phyloP scores from a whole-genome alignment of 1,139 yeast genomes.

The Casaregolazyma suthepensis region DNA sequence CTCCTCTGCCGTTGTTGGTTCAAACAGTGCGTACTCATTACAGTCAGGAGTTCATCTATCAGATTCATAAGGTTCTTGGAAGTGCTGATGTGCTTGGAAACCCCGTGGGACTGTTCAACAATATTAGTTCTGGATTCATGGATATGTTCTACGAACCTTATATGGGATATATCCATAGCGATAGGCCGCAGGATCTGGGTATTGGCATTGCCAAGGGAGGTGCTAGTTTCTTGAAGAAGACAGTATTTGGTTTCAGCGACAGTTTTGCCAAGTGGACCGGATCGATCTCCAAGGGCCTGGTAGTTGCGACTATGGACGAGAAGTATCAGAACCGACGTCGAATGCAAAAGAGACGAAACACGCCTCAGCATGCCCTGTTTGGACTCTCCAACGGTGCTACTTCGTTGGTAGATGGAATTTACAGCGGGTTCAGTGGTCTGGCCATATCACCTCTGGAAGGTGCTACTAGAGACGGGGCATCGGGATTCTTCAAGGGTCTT shows the following conservation, averaged over 20 bases:
- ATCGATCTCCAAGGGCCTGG: conserved; percentile 87
- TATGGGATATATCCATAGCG: conserved; percentile 89
- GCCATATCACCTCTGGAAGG: conserved; percentile 92
- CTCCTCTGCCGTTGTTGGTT: conserved; percentile 67
- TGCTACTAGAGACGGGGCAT: conserved; percentile 75
- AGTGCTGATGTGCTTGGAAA: conserved; percentile 96
- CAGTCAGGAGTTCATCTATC: conserved; percentile 87
- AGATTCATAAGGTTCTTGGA: conserved; percentile 86
- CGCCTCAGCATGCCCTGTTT: conserved; percentile 82
- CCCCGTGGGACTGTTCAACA: conserved; percentile 93
- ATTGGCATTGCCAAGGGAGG: conserved; percentile 96
- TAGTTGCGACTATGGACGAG: conserved; percentile 84
- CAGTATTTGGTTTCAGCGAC: conserved; percentile 92
- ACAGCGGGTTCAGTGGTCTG: conserved; percentile 85
- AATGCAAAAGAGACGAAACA: conserved; percentile 65
- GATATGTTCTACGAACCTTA: conserved; percentile 97
- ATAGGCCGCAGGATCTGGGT: conserved; percentile 92
- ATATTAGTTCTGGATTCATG: conserved; percentile 88
- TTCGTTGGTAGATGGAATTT: conserved; percentile 77
- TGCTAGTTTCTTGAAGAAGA: conserved; percentile 83
- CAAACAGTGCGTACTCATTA: conserved; percentile 80
- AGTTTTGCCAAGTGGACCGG: conserved; percentile 91
- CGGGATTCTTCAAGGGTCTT: conserved; percentile 86
- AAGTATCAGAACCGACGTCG: conserved; percentile 66
- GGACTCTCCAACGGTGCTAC: conserved; percentile 85